Base-by-base conservation (phyloP, 129 eudicot genomes). In the Mikania micrantha region DNA sequence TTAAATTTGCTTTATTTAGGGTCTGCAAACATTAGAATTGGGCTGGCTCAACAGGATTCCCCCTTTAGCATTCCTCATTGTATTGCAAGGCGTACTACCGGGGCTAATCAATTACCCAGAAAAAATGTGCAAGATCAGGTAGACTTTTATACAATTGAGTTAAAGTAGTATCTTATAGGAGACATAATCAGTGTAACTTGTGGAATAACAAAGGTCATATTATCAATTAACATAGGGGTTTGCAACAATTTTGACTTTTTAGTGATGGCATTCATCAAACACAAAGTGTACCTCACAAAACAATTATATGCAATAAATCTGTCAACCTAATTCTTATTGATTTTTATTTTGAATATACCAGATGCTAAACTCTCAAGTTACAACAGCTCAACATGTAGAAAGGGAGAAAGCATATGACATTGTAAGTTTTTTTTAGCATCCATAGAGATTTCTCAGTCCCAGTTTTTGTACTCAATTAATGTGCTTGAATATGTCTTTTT, bases 351-450 rank as follows among this genome's bases (percentile, higher is more conserved):
- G 66, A 16, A 41, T 21, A 52, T 65, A 73, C 38, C 84, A 94
- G 99, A 66, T 73, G 84, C 95, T 94, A 41, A 94, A 94, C 83
- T 94, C 93, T 42, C 97, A 86, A 85, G 93, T 94, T 70, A 94
- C 99, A 42, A 94, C 97, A 7, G 83, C 91, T 57, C 99, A 94
- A 74, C 99, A 94, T 70, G 77, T 79, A 81, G 97, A 94, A 63
- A 90, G 99, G 16, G 99, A 94, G 83, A 89, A 76, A 81, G 99
- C 99, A 8, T 94, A 94, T 80, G 99, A 94, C 74, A 47, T 64
- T 70, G 99, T 94, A 72, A 87, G 94, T 73, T 12, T 57, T 67
- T n/a, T n/a, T n/a, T n/a, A n/a, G n/a, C n/a, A n/a, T n/a, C n/a
- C n/a, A 28, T 73, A 3, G 34, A 5, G 27, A 59, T n/a, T 27